Conservation (phyloP, 768 basidiomycete genomes). For the Rhizopogon rudus region DNA sequence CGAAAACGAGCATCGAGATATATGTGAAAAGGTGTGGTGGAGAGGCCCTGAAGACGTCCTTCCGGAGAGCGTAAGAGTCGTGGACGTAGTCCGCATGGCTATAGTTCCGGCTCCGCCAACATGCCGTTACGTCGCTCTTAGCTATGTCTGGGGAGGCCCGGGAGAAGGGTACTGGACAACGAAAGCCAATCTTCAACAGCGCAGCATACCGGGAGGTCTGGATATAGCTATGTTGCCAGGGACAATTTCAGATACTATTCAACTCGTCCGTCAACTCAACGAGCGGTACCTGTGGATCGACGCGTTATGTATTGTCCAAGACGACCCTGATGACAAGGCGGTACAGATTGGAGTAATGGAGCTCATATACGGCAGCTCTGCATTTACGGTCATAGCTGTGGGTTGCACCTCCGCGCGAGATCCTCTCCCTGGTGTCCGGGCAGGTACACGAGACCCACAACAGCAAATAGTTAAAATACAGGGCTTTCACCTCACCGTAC, state of each 20-base stretch:
- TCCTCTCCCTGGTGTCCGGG: too few relatives aligned
- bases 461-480: background rate
- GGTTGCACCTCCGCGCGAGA: background rate
- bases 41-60: background rate
- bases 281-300: constrained; percentile 6
- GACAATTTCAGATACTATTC: constrained; percentile 1
- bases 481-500: background rate
- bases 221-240: background rate
- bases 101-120: background rate
- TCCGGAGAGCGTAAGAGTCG: background rate
- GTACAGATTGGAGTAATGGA: constrained; percentile 1
- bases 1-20: background rate
- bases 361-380: background rate
- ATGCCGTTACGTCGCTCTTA: constrained; percentile 3
- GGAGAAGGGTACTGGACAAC: constrained; percentile 4
- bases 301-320: constrained; percentile 6
- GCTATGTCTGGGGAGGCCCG: constrained; percentile 4
- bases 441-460: background rate
- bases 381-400: background rate
- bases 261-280: background rate
- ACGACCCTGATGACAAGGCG: background rate
- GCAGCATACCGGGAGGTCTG: background rate
- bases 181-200: background rate
- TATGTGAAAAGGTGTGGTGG: constrained; percentile 1
- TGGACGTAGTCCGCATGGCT: background rate